Base-by-base conservation (phyloP, 2,329 filamentous ascomycete genomes). In the Aspergillus fischeri region DNA sequence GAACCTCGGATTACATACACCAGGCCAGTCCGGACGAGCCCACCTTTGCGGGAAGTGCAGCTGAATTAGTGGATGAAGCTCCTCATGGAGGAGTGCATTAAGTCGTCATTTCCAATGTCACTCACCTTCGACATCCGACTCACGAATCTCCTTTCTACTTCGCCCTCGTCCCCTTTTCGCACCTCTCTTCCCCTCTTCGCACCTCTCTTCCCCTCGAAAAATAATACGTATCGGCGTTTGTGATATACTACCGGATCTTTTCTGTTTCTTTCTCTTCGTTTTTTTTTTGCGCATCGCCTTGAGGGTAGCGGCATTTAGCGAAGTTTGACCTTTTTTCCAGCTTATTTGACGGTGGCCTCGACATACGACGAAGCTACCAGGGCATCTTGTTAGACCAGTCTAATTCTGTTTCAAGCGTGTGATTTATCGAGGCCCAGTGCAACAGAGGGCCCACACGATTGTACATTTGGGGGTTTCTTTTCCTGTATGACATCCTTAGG, bases 1-100 rank as follows among this genome's bases (percentile, higher is more conserved):
- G 78, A 35, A 75, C 78, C 3, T 75, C 73, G 53, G 79, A 81
- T 51, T 75, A 79, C 57, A 80, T 81, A 35, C 75, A 78, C 55
- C 72, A 76, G 51, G 68, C 70, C 25, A 74, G 70, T 61, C 68
- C 73, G 20, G 70, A 75, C 35, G 65, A 72, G 52, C 64, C 69
- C 4, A 71, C 73, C 10, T 70, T 77, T 32, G 66, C 71, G 6
- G 76, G 76, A 10, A 79, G 76, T 54, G 67, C 73, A 14, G 78
- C 78, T 9, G 77, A 80, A 60, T 64, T 79, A 20, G 76, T 80
- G 10, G 70, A 75, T 53, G 73, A 73, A 49, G 60, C 68, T 17
- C 58, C 60, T 38, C 64, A 38, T 14, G 60, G 56, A 25, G 53
- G 54, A 20, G 59, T 58, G 17, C 60, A 61, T 27, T 64, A 54